Percentiles rank a stretch among this genome's conserved stretches.
phyloP scores from a whole-genome alignment of 805 yeast species.

The Candida palmyrensis region DNA sequence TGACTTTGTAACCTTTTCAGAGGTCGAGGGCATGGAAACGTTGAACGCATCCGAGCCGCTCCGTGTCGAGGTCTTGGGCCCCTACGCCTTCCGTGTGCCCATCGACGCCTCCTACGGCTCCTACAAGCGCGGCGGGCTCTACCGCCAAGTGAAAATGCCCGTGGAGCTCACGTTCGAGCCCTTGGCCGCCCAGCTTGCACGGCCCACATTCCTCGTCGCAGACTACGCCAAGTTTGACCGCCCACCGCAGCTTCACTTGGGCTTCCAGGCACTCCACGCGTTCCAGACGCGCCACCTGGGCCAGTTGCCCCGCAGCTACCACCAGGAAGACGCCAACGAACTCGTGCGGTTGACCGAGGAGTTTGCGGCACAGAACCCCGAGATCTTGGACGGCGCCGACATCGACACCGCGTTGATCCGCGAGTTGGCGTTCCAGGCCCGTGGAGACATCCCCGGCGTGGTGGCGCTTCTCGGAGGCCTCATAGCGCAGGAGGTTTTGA shows the following conservation, averaged over 20 bases:
- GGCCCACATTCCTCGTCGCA: slow-evolving; percentile 75
- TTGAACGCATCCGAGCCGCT: slow-evolving; percentile 70
- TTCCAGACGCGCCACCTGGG: slow-evolving; percentile 62
- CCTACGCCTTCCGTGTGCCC: slow-evolving; percentile 82
- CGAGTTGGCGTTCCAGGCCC: slow-evolving; percentile 77
- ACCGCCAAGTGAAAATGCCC: slow-evolving; percentile 90
- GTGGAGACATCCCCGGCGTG: slow-evolving; percentile 88
- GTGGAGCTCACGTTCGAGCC: slow-evolving; percentile 55
- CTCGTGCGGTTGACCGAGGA: slow-evolving; percentile 54
- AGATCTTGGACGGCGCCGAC: slow-evolving; percentile 47
- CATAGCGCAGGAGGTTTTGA: slow-evolving; percentile 93
- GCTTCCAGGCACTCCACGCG: slow-evolving; percentile 82
- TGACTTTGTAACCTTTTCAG: slow-evolving; percentile 78
- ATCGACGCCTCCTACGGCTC: slow-evolving; percentile 51
- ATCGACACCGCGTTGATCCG: slow-evolving; percentile 61
- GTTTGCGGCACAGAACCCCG: slow-evolving; percentile 51
- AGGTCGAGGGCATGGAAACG: slow-evolving; percentile 73
- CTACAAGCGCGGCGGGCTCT: slow-evolving; percentile 81
- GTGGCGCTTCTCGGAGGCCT: slow-evolving; percentile 91
- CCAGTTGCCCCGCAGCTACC: slow-evolving; percentile 69
- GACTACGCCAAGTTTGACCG: slow-evolving; percentile 95
- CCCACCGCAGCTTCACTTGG: slow-evolving; percentile 85
- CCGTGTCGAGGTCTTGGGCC: slow-evolving; percentile 84
- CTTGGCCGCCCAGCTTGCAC: slow-evolving; percentile 56
- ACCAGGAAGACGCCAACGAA: slow-evolving; percentile 69